Conservation (phyloP, 345 rosid species). For the Salix suchowensis region DNA sequence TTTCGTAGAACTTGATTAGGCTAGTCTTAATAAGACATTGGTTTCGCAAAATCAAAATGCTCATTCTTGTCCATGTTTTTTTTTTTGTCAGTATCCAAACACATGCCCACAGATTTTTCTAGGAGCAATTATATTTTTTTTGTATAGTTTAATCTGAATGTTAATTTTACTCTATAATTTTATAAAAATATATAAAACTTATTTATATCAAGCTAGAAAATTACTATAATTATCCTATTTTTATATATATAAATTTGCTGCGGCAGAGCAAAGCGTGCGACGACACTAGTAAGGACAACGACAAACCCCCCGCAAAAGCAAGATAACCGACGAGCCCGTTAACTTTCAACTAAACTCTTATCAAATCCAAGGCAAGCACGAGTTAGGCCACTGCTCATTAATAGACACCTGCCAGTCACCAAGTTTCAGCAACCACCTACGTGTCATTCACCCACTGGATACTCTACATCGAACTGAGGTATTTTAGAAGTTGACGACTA, state of each 20-base stretch:
- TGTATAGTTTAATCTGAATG: no score
- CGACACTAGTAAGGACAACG: constrained; percentile 9
- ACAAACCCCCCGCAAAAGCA: constrained; percentile 15
- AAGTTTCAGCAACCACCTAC: neutral
- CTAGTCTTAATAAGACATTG: no score
- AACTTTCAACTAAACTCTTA: neutral
- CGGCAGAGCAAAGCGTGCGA: neutral
- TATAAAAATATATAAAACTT: no score
- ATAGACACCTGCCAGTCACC: constrained; percentile 15
- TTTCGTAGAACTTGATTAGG: no score
- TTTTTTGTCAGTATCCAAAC: no score
- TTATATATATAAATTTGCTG: neutral
- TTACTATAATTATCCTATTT: neutral
- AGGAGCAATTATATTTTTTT: no score
- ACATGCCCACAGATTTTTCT: no score
- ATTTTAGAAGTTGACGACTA: constrained; percentile 22
- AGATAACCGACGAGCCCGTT: neutral
- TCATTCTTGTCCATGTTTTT: no score
- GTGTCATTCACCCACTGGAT: constrained; percentile 14
- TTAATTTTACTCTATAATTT: no score
- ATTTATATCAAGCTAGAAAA: no score
- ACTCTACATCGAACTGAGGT: constrained; percentile 9
- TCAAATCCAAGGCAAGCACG: constrained; percentile 6
- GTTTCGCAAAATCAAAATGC: no score
- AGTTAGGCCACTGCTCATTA: neutral